phyloP scores from a whole-genome alignment of 257 asterid genomes.

The Solanum clarkiae region DNA sequence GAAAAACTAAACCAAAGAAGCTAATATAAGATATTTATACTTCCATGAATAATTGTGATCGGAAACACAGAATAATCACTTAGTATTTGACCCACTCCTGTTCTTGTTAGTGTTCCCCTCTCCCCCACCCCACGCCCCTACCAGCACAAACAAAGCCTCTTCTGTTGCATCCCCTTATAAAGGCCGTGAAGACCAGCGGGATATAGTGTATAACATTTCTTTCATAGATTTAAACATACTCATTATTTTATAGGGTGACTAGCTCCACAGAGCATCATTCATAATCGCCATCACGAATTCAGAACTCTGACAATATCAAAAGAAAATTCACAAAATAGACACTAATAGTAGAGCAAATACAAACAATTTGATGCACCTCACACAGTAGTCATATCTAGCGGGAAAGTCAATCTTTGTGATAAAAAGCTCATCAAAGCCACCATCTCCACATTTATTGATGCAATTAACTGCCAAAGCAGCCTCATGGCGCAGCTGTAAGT shows the following conservation, averaged over 20 bases:
- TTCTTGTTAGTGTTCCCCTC: no score
- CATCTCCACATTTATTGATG: slow-evolving; percentile 62
- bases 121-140: background rate
- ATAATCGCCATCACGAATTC: background rate
- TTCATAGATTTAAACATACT: background rate
- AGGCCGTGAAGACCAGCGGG: background rate
- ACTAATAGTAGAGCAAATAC: background rate
- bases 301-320: background rate
- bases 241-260: background rate
- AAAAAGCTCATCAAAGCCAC: slow-evolving; percentile 80
- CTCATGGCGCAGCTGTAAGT: slow-evolving; percentile 59
- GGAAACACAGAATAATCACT: background rate
- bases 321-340: background rate
- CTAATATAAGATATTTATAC: background rate
- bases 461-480: slow-evolving; percentile 62
- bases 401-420: slow-evolving; percentile 69
- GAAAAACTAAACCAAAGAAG: background rate
- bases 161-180: background rate
- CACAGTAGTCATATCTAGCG: slow-evolving; percentile 72
- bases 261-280: background rate
- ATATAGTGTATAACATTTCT: background rate
- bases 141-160: background rate
- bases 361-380: slow-evolving; percentile 34
- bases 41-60: background rate
- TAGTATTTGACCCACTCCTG: background rate